Conservation (phyloP, 495 filamentous ascomycete species). For the Penicillium cataractarum region DNA sequence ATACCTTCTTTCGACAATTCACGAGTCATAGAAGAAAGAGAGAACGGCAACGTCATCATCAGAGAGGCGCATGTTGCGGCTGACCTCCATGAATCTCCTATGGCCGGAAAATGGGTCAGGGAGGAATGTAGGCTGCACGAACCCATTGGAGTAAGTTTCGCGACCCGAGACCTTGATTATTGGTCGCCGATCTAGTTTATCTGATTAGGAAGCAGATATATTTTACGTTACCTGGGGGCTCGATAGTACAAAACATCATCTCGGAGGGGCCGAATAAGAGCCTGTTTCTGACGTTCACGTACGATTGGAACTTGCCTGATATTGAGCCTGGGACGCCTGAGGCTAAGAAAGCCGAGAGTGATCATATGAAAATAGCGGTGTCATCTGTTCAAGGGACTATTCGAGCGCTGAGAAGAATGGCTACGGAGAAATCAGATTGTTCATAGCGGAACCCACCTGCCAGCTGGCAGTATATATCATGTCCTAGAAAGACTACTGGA, state of each 20-base stretch:
- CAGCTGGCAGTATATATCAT: background rate
- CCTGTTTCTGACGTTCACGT: background rate
- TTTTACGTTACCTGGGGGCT: background rate
- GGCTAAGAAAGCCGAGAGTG: background rate
- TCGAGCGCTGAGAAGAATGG: background rate
- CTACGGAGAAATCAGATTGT: background rate
- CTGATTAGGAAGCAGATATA: background rate
- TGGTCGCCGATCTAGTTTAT: background rate
- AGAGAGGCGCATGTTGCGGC: constrained; percentile 1
- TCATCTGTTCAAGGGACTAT: background rate
- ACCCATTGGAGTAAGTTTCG: background rate
- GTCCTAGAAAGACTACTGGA: no score
- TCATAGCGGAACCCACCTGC: background rate
- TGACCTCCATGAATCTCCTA: background rate
- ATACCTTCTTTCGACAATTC: background rate
- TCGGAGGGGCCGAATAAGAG: background rate
- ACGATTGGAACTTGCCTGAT: background rate
- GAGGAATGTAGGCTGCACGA: background rate
- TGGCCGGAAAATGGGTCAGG: background rate
- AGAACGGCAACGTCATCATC: background rate
- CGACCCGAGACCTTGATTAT: no score
- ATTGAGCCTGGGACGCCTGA: background rate
- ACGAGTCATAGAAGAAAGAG: background rate
- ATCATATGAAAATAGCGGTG: background rate
- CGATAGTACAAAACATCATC: background rate